Evolutionary conservation across 768 basidiomycete genomes (phyloP).

Genomic region (Termitomyces sp.): DNA sequence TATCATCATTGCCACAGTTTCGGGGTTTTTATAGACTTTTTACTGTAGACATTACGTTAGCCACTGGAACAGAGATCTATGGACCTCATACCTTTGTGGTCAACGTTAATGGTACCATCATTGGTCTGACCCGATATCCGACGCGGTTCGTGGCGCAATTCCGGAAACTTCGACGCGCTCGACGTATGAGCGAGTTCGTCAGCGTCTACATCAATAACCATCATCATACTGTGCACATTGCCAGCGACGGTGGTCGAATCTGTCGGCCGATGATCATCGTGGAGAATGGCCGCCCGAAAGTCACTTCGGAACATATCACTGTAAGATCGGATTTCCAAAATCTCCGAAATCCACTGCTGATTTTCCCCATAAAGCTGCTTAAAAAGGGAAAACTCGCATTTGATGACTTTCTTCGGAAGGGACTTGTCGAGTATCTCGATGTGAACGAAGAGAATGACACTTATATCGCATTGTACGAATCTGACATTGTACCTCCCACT

Average conservation of each 20-base stretch:
- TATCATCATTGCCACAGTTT: background rate
- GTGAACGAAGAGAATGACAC: constrained; percentile 99
- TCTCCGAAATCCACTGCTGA: constrained; percentile 3
- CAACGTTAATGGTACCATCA: constrained; percentile 94
- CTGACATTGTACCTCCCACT: constrained; percentile 72
- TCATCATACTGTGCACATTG: constrained; percentile 92
- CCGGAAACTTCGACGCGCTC: constrained; percentile 86
- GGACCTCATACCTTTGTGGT: constrained; percentile 90
- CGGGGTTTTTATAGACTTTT: constrained; percentile 6
- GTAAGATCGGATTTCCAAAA: constrained; percentile 36
- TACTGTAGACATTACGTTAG: constrained; percentile 76
- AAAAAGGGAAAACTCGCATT: constrained; percentile 78
- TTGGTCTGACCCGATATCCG: constrained; percentile 87
- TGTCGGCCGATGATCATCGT: constrained; percentile 98
- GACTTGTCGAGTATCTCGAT: constrained; percentile 96
- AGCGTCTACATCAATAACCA: constrained; percentile 95
- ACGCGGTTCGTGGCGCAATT: constrained; percentile 84
- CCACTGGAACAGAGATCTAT: constrained; percentile 95
- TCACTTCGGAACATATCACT: constrained; percentile 73
- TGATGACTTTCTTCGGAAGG: constrained; percentile 89
- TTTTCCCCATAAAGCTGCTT: constrained; percentile 51
- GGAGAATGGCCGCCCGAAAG: constrained; percentile 70
- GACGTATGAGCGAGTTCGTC: constrained; percentile 93
- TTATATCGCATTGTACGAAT: constrained; percentile 91
- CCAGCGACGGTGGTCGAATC: constrained; percentile 95